Conservation (phyloP, 169 alveolate genomes). For the Cryptosporidium ryanae region DNA sequence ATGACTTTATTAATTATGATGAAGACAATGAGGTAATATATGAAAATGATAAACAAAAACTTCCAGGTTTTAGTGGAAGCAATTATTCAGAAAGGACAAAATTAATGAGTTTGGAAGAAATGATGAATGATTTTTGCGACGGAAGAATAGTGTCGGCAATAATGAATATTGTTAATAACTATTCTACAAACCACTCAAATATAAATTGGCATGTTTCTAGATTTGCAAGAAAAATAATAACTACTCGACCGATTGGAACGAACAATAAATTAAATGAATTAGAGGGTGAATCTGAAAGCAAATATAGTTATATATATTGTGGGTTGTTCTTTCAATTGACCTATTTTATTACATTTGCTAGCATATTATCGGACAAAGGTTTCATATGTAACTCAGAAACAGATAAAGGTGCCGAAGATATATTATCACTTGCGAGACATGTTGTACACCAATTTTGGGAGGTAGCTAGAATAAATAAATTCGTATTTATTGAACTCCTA, state of each 20-base stretch:
- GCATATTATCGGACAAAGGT: conserved; percentile 32
- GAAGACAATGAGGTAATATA: conserved; percentile 23
- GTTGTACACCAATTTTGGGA: conserved; percentile 66
- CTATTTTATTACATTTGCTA: conserved; percentile 53
- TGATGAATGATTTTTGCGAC: conserved; percentile 63
- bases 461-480: conserved; percentile 33
- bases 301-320: conserved; percentile 24
- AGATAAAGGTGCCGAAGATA: conserved; percentile 67
- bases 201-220: conserved; percentile 68
- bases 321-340: conserved; percentile 61
- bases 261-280: not conserved
- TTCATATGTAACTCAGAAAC: conserved; percentile 3
- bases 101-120: conserved; percentile 61
- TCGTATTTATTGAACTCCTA: conserved; percentile 50
- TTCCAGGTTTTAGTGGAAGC: conserved; percentile 18
- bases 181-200: conserved; percentile 62
- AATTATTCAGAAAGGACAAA: conserved; percentile 34
- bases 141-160: conserved; percentile 47
- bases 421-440: conserved; percentile 42
- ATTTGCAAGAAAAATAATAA: conserved; percentile 58
- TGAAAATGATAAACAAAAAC: conserved; percentile 20
- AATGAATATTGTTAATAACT: conserved; percentile 39
- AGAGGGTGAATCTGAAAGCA: not conserved
- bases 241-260: conserved; percentile 39
- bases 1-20: conserved; percentile 2